Conservation (phyloP, 768 basidiomycete genomes). For the Panaeolus papilionaceus region DNA sequence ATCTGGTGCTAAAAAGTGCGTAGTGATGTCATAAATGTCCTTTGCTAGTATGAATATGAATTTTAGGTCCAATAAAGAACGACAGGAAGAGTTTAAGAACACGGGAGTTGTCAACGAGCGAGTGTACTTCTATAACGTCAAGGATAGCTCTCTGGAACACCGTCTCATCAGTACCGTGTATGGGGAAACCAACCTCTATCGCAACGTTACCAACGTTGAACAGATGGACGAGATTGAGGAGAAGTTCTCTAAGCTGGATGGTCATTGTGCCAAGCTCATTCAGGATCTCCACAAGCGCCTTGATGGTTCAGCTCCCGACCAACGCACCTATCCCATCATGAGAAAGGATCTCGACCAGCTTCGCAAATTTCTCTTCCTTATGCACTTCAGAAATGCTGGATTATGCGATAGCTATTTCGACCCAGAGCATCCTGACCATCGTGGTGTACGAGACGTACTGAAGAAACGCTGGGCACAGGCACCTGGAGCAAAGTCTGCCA, state of each 20-base stretch:
- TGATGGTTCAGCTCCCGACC: neutral
- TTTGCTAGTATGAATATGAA: too few species aligned
- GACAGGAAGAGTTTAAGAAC: constrained; percentile 19
- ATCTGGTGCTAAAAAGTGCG: neutral
- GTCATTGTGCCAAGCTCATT: constrained; percentile 31
- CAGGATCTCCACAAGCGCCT: constrained; percentile 23
- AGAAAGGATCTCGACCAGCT: constrained; percentile 35
- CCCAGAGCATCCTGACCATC: constrained; percentile 32
- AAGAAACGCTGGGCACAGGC: constrained; percentile 25
- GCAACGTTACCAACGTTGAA: constrained; percentile 25
- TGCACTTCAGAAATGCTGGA: constrained; percentile 37
- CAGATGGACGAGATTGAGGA: constrained; percentile 36
- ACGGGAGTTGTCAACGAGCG: neutral
- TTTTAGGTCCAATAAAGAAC: neutral
- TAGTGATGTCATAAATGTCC: too few species aligned
- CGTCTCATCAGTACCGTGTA: constrained; percentile 26
- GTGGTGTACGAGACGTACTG: constrained; percentile 30
- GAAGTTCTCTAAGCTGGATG: constrained; percentile 35
- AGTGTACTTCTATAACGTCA: constrained; percentile 30
- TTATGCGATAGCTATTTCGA: constrained; percentile 32
- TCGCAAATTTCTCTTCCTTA: constrained; percentile 43
- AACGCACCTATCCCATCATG: constrained; percentile 26
- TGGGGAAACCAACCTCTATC: constrained; percentile 34
- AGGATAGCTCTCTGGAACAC: constrained; percentile 22
- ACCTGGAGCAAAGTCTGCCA: constrained; percentile 23